phyloP scores from a whole-genome alignment of 202 grass and related monocot genomes.

The Schoenoplectus triqueter region DNA sequence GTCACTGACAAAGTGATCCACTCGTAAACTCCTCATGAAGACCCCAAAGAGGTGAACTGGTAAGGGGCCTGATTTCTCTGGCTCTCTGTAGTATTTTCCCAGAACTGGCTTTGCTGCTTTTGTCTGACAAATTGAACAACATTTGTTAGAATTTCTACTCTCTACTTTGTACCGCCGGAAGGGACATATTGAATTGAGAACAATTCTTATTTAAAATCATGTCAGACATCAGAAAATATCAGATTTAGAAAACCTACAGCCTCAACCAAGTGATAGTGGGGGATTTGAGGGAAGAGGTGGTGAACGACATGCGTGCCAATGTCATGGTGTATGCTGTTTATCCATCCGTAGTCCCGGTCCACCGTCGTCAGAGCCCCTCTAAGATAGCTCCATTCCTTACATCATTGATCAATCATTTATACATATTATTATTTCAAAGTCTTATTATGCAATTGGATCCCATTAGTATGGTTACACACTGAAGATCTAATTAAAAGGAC shows the following conservation, averaged over 20 bases:
- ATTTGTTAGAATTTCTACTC: no score
- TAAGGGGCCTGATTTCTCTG: slow-evolving; percentile 68
- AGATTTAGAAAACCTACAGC: slow-evolving; percentile 53
- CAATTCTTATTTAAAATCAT: no score
- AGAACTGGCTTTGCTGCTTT: slow-evolving; percentile 70
- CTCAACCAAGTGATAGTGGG: slow-evolving; percentile 82
- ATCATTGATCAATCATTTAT: not conserved
- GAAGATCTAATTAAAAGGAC: not conserved
- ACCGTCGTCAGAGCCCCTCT: slow-evolving; percentile 75
- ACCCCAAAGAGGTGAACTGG: slow-evolving; percentile 63
- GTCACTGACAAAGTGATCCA: slow-evolving; percentile 93
- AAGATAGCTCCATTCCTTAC: slow-evolving; percentile 92
- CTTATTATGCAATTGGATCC: no score
- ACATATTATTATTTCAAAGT: not conserved
- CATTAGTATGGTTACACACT: not conserved
- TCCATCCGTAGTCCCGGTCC: slow-evolving; percentile 86
- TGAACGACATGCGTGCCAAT: slow-evolving; percentile 96
- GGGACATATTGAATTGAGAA: no score
- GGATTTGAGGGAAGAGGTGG: slow-evolving; percentile 95
- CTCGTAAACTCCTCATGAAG: slow-evolving; percentile 71
- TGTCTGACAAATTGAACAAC: slow-evolving; percentile 43
- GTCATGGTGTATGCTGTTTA: slow-evolving; percentile 92
- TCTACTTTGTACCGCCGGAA: no score
- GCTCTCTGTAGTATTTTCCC: slow-evolving; percentile 81
- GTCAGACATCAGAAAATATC: no score